A percentile compares a stretch with the other conserved stretches of the same genome.
These are phyloP conservation scores for Hymenoscyphus repandus DNA, from an alignment of 2,329 filamentous ascomycete genomes.

Conservation along the genomic window DNA sequence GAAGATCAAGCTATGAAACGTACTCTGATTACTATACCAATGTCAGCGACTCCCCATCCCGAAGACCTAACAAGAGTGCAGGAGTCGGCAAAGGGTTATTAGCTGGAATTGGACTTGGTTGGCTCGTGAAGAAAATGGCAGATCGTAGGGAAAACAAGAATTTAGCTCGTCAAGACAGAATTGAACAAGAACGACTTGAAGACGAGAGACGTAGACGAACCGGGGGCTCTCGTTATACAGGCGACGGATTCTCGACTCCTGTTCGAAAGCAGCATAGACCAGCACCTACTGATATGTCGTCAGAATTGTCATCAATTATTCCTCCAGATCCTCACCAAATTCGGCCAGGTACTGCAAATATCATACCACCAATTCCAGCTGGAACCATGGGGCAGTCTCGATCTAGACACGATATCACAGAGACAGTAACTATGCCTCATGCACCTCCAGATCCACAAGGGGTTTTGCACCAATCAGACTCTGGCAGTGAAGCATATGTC, in stretches of 20 bases:
- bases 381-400: conserved; percentile 27
- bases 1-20: conserved; percentile 43
- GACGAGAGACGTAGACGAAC: conserved; percentile 56
- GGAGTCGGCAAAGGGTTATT: conserved; percentile 41
- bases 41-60: conserved; percentile 48
- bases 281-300: conserved; percentile 19
- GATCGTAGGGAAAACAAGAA: conserved; percentile 43
- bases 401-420: conserved; percentile 36
- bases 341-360: conserved; percentile 32
- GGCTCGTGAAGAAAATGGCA: conserved; percentile 61
- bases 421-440: conserved; percentile 44
- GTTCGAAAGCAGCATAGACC: conserved; percentile 33
- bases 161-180: conserved; percentile 36
- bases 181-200: conserved; percentile 37
- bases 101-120: conserved; percentile 61
- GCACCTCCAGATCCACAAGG: conserved; percentile 51
- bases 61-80: conserved; percentile 42
- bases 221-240: conserved; percentile 57
- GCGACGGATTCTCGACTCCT: conserved; percentile 56
- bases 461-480: conserved; percentile 34
- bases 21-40: neutral
- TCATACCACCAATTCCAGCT: conserved; percentile 35
- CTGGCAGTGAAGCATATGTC: conserved; percentile 40
- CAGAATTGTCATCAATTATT: conserved; percentile 28
- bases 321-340: conserved; percentile 31